Percentiles rank a stretch among this genome's conserved stretches.
Evolutionary conservation across 768 basidiomycete genomes (phyloP).

Genomic region (Kwoniella shandongensis): DNA sequence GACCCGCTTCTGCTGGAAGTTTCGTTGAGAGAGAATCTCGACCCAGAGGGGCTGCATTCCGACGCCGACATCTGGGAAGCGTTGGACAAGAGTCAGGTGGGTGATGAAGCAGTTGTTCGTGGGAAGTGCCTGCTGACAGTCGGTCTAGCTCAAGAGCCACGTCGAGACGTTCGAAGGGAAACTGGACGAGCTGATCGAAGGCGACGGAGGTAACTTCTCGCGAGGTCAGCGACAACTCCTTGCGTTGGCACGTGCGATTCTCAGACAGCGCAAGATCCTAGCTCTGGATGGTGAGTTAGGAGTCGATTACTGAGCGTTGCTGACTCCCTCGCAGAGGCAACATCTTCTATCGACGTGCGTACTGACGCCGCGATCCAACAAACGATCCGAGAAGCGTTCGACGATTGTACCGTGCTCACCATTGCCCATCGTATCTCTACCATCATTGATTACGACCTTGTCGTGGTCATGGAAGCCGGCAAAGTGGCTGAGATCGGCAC

Average conservation of each 20-base stretch:
- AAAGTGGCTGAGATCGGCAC: conserved; percentile 45
- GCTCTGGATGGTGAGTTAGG: conserved; percentile 24
- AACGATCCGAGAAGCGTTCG: conserved; percentile 20
- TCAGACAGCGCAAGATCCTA: conserved; percentile 23
- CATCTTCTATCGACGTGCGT: conserved; percentile 29
- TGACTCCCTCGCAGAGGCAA: conserved; percentile 12
- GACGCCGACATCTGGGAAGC: conserved; percentile 35
- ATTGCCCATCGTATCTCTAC: conserved; percentile 36
- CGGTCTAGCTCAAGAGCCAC: conserved; percentile 6
- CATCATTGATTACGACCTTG: conserved; percentile 41
- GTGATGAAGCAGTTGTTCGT: conserved; percentile 1
- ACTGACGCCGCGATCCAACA: conserved; percentile 29
- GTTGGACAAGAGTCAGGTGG: conserved; percentile 12
- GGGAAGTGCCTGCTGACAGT: conserved; percentile 7
- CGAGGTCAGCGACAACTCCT: conserved; percentile 37
- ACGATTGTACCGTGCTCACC: conserved; percentile 18
- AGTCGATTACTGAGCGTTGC: background rate
- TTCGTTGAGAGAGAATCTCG: conserved; percentile 34
- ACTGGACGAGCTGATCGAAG: conserved; percentile 24
- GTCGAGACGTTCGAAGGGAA: conserved; percentile 17
- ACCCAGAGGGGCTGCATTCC: conserved; percentile 22
- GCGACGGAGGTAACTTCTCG: conserved; percentile 29
- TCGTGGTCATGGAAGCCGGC: conserved; percentile 47
- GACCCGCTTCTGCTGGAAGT: conserved; percentile 22
- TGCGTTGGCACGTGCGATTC: conserved; percentile 31